Percentiles rank a stretch among this genome's conserved stretches.
Conservation (phyloP, 2,329 filamentous ascomycete genomes). For the Cercospora sp. region DNA sequence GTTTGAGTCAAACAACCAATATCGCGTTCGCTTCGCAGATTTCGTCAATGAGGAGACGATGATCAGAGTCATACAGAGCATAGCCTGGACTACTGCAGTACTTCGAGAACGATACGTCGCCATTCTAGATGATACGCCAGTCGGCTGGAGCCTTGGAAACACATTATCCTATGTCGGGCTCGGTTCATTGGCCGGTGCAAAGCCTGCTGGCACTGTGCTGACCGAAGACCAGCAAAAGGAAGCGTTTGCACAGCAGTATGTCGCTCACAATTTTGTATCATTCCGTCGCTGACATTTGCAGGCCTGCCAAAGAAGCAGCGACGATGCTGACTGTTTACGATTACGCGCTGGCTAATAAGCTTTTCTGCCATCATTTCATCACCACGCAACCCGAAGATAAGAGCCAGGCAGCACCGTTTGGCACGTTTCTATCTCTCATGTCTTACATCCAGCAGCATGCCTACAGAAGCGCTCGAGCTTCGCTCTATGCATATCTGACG, state of each 20-base stretch:
- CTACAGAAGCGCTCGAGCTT: conserved; percentile 74
- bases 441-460: conserved; percentile 95
- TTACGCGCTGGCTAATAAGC: conserved; percentile 89
- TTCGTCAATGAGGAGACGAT: conserved; percentile 93
- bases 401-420: conserved; percentile 57
- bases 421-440: conserved; percentile 79
- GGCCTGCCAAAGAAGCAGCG: conserved; percentile 76
- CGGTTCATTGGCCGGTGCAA: conserved; percentile 66
- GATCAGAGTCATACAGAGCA: conserved; percentile 72
- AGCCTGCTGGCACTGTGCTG: conserved; percentile 59
- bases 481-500: conserved; percentile 80
- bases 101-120: conserved; percentile 76
- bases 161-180: conserved; percentile 84
- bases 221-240: conserved; percentile 79
- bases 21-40: conserved; percentile 85
- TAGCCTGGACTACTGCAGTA: conserved; percentile 69
- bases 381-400: conserved; percentile 42
- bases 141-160: conserved; percentile 80
- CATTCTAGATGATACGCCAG: conserved; percentile 85
- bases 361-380: conserved; percentile 86
- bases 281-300: conserved; percentile 42
- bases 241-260: conserved; percentile 76
- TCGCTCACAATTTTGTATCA: conserved; percentile 23
- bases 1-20: conserved; percentile 97
- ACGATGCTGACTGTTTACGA: conserved; percentile 86